Conservation (phyloP, 768 basidiomycete genomes). For the Lactarius vividus region DNA sequence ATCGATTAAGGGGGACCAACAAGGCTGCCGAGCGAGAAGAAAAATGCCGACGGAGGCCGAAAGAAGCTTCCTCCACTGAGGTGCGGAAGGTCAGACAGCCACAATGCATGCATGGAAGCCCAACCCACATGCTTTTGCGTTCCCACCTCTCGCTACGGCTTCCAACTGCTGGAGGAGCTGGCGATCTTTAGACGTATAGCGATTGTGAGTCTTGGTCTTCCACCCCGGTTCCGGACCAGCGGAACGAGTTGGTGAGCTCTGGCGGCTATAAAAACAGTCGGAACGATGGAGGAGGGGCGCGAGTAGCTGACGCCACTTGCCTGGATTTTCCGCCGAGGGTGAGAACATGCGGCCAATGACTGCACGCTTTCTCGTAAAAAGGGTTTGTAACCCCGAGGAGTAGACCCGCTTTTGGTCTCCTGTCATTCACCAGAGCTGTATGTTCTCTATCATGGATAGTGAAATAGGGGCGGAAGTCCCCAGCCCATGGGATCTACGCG, state of each 20-base stretch:
- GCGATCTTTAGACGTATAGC: slow-evolving; percentile 84
- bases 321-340: slow-evolving; percentile 55
- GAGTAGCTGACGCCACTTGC: slow-evolving; percentile 38
- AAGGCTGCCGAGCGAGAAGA: slow-evolving; percentile 80
- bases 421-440: slow-evolving; percentile 68
- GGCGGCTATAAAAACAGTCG: neutral
- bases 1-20: slow-evolving; percentile 86
- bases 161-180: slow-evolving; percentile 71
- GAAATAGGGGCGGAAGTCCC: slow-evolving; percentile 90
- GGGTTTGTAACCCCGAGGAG: slow-evolving; percentile 88
- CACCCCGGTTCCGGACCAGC: slow-evolving; percentile 67
- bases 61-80: slow-evolving; percentile 59
- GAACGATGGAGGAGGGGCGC: neutral
- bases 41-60: slow-evolving; percentile 76
- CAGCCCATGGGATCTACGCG: slow-evolving; percentile 71
- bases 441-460: slow-evolving; percentile 95
- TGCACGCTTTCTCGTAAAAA: slow-evolving; percentile 73
- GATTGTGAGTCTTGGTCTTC: slow-evolving; percentile 74
- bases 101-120: slow-evolving; percentile 11
- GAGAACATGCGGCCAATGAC: slow-evolving; percentile 83
- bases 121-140: slow-evolving; percentile 51
- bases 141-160: slow-evolving; percentile 46
- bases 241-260: slow-evolving; percentile 10
- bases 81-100: slow-evolving; percentile 5
- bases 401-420: slow-evolving; percentile 73